Percentiles rank a stretch among this genome's conserved stretches.
Conservation (phyloP, 2,329 filamentous ascomycete genomes). For the Neospermospora avenae region DNA sequence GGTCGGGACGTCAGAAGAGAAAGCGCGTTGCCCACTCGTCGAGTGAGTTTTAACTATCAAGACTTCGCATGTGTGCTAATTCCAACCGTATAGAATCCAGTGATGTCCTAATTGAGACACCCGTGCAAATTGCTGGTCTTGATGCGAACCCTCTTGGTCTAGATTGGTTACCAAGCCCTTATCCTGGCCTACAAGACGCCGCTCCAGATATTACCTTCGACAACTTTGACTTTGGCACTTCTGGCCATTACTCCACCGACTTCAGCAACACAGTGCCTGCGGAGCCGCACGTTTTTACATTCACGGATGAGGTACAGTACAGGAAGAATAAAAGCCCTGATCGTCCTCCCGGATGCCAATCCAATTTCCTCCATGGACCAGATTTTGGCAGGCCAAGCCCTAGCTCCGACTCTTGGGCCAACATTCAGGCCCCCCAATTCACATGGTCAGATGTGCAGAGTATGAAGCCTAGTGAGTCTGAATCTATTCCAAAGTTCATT, state of each 20-base stretch:
- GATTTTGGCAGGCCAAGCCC: neutral
- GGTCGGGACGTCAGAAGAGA: neutral
- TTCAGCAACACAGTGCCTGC: neutral
- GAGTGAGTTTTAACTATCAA: neutral
- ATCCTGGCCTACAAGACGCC: neutral
- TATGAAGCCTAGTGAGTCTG: neutral
- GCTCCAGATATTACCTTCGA: neutral
- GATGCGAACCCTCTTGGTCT: constrained; percentile 2
- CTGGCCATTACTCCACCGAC: neutral
- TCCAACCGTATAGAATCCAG: neutral
- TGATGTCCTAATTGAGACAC: no score
- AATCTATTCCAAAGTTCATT: constrained; percentile 16
- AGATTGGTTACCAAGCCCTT: constrained; percentile 4
- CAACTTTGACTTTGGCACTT: neutral
- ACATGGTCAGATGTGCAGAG: neutral
- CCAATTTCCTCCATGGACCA: neutral
- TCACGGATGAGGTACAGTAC: neutral
- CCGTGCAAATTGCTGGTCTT: neutral
- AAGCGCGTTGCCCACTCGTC: neutral
- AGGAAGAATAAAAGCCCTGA: neutral
- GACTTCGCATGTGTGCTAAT: neutral
- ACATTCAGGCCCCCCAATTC: neutral
- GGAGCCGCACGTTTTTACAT: neutral
- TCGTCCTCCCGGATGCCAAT: neutral
- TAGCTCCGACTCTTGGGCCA: neutral